phyloP scores from a whole-genome alignment of 2,329 filamentous ascomycete species.

The Parastagonospora avenae region DNA sequence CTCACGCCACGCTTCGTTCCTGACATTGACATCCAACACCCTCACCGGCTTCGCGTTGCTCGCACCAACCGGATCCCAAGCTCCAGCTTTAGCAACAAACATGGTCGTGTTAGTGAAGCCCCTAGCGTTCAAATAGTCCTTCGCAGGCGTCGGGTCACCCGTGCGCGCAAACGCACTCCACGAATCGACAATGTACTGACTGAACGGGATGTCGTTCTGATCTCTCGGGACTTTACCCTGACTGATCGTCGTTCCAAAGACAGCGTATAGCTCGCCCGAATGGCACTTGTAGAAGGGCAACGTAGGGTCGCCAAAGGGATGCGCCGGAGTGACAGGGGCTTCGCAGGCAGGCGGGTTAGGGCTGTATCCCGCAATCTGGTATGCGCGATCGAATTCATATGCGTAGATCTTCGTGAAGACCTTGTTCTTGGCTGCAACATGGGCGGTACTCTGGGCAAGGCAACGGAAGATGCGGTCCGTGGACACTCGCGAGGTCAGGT shows the following conservation, averaged over 20 bases:
- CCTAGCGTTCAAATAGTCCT: conserved; percentile 26
- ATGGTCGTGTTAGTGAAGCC: conserved; percentile 33
- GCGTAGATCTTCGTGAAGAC: conserved; percentile 31
- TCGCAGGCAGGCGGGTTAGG: conserved; percentile 45
- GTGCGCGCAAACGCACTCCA: conserved; percentile 42
- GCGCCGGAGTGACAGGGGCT: conserved; percentile 23
- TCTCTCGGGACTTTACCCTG: conserved; percentile 40
- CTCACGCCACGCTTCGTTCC: conserved; percentile 28
- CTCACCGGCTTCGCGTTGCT: conserved; percentile 15
- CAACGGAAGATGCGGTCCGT: conserved; percentile 42
- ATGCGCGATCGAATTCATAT: conserved; percentile 42
- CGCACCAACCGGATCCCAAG: conserved; percentile 20
- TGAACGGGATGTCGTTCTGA: conserved; percentile 37
- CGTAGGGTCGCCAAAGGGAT: conserved; percentile 33
- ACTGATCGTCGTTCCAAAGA: conserved; percentile 41
- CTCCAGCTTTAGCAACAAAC: conserved; percentile 11
- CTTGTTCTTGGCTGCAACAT: conserved; percentile 22
- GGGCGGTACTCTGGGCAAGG: conserved; percentile 35
- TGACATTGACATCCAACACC: conserved; percentile 30
- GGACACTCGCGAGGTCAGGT: conserved; percentile 35
- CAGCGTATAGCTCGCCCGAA: conserved; percentile 38
- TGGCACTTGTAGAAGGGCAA: conserved; percentile 35
- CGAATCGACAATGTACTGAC: conserved; percentile 37
- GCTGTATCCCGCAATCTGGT: conserved; percentile 31
- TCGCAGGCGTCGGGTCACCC: conserved; percentile 28